Evolutionary conservation across 495 filamentous ascomycete species (phyloP).

Genomic region (Penicillium verhagenii): DNA sequence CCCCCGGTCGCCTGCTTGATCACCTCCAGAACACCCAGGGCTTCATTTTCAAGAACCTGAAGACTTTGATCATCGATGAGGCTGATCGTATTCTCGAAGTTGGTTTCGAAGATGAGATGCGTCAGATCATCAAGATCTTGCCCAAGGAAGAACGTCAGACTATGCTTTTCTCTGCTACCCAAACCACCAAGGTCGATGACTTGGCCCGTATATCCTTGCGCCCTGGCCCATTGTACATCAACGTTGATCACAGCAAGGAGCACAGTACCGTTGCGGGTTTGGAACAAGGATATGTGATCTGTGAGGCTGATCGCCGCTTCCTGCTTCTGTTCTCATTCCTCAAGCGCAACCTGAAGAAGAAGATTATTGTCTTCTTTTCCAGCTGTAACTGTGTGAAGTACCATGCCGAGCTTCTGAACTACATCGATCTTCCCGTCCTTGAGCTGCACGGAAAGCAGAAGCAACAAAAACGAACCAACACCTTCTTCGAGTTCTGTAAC

Average conservation of each 20-base stretch:
- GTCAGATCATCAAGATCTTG: conserved; percentile 93
- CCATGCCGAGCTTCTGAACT: conserved; percentile 90
- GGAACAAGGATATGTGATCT: conserved; percentile 93
- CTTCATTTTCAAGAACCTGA: conserved; percentile 92
- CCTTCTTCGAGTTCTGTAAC: conserved; percentile 98
- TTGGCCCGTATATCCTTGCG: conserved; percentile 89
- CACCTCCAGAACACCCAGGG: conserved; percentile 91
- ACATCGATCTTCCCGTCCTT: conserved; percentile 88
- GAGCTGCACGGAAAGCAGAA: conserved; percentile 88
- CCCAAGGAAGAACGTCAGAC: conserved; percentile 88
- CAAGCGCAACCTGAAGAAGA: conserved; percentile 87
- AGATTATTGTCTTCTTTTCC: conserved; percentile 95
- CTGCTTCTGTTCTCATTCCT: conserved; percentile 93
- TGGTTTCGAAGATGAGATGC: conserved; percentile 98
- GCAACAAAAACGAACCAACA: conserved; percentile 94
- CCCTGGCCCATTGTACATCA: conserved; percentile 92
- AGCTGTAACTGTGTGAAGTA: conserved; percentile 94
- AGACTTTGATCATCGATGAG: conserved; percentile 82
- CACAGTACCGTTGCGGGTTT: conserved; percentile 86
- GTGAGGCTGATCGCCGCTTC: conserved; percentile 91
- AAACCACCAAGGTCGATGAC: conserved; percentile 98
- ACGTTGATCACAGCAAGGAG: conserved; percentile 78
- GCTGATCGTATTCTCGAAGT: conserved; percentile 94
- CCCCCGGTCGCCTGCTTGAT: conserved; percentile 88
- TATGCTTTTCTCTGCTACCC: conserved; percentile 95